Evolutionary conservation across 2,329 filamentous ascomycete species (phyloP).

Genomic region (Penicillium sp.): DNA sequence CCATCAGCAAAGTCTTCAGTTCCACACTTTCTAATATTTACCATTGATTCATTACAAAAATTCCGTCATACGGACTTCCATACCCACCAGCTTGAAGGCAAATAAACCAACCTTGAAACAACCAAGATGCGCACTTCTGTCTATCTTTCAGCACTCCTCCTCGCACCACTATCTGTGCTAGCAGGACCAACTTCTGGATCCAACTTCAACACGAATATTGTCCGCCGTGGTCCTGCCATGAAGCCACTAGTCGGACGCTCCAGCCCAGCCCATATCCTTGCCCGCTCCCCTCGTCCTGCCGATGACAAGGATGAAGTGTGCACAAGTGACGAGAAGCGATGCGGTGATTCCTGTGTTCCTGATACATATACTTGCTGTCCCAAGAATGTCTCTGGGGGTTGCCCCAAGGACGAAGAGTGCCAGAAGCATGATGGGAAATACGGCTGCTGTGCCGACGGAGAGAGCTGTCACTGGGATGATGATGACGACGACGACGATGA

Average conservation of each 20-base stretch:
- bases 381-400: neutral
- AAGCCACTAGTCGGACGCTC: neutral
- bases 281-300: slow-evolving; percentile 1
- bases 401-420: slow-evolving; percentile 4
- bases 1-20: neutral
- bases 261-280: slow-evolving; percentile 2
- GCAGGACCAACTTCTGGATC: neutral
- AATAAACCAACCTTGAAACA: neutral
- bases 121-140: neutral
- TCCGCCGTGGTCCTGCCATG: slow-evolving; percentile 1
- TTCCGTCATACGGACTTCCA: neutral
- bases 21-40: neutral
- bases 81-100: neutral
- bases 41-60: neutral
- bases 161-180: neutral
- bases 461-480: neutral
- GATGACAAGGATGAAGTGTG: slow-evolving; percentile 1
- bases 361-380: slow-evolving; percentile 2
- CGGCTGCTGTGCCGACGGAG: neutral
- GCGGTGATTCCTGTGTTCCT: slow-evolving; percentile 2
- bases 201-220: neutral
- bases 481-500: slow-evolving; percentile 6
- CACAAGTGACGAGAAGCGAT: neutral
- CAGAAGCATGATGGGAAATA: neutral
- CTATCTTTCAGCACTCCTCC: neutral